Evolutionary conservation across 2,329 filamentous ascomycete genomes (phyloP).

Genomic region (Leptographium lundbergii): DNA sequence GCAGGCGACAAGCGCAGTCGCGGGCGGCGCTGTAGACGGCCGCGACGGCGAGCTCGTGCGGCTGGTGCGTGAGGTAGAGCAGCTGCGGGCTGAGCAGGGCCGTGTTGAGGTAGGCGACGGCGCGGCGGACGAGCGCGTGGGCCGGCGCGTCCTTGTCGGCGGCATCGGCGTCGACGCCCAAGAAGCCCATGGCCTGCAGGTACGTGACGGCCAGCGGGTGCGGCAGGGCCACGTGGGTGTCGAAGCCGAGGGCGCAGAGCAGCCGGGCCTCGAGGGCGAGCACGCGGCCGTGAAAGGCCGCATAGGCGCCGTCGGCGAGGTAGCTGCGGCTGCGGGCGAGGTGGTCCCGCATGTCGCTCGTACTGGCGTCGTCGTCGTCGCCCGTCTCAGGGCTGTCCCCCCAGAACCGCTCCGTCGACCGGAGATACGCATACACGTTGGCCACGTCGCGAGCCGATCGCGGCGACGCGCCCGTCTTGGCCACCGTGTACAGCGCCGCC

Average conservation of each 20-base stretch:
- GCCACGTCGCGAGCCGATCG: slow-evolving; percentile 68
- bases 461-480: slow-evolving; percentile 70
- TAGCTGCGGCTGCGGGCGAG: slow-evolving; percentile 29
- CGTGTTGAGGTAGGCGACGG: slow-evolving; percentile 72
- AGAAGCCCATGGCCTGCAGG: slow-evolving; percentile 71
- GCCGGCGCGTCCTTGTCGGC: slow-evolving; percentile 23
- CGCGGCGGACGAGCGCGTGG: slow-evolving; percentile 46
- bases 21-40: slow-evolving; percentile 82
- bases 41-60: slow-evolving; percentile 69
- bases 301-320: slow-evolving; percentile 62
- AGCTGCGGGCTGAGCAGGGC: slow-evolving; percentile 78
- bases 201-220: slow-evolving; percentile 85
- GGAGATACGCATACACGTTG: slow-evolving; percentile 74
- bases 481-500: slow-evolving; percentile 64
- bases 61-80: slow-evolving; percentile 86
- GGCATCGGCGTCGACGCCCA: slow-evolving; percentile 13
- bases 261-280: slow-evolving; percentile 67
- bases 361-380: not conserved
- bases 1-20: slow-evolving; percentile 64
- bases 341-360: not conserved
- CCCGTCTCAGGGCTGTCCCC: not conserved
- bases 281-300: slow-evolving; percentile 48
- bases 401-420: slow-evolving; percentile 30
- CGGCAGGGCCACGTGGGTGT: slow-evolving; percentile 74
- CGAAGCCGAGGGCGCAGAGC: slow-evolving; percentile 63